phyloP scores from a whole-genome alignment of 164 flowering plant genomes.

The Vitis riparia region DNA sequence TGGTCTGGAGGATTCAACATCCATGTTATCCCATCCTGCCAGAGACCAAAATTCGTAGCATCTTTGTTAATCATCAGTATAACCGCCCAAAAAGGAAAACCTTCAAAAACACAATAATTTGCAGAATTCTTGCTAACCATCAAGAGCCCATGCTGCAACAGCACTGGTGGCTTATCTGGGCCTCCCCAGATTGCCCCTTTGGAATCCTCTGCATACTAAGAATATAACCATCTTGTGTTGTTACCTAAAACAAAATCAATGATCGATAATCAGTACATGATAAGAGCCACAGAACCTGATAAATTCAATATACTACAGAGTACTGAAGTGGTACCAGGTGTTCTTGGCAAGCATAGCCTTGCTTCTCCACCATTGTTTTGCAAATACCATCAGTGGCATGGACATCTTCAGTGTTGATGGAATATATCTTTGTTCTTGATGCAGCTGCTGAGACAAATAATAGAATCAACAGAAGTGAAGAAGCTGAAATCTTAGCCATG shows the following conservation, averaged over 20 bases:
- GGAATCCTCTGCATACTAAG: slow-evolving; percentile 79
- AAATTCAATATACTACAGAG: too few relatives aligned
- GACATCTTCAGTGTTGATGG: not conserved
- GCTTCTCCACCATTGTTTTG: slow-evolving; percentile 22
- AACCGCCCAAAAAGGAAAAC: too few relatives aligned
- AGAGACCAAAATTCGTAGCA: slow-evolving; percentile 1
- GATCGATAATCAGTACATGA: too few relatives aligned
- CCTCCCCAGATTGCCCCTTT: slow-evolving; percentile 24
- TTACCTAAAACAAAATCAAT: slow-evolving; percentile 46
- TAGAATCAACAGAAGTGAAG: slow-evolving; percentile 10
- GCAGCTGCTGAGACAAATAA: slow-evolving; percentile 10
- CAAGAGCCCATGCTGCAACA: slow-evolving; percentile 74
- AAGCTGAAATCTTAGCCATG: slow-evolving; percentile 3
- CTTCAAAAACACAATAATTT: too few relatives aligned
- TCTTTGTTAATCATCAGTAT: too few relatives aligned
- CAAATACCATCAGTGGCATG: slow-evolving; percentile 21
- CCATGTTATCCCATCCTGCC: slow-evolving; percentile 81
- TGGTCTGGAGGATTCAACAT: slow-evolving; percentile 49
- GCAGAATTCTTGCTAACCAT: slow-evolving; percentile 39
- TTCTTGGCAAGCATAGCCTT: slow-evolving; percentile 22
- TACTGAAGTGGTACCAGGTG: slow-evolving; percentile 11
- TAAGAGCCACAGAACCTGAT: too few relatives aligned
- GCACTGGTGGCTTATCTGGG: slow-evolving; percentile 45
- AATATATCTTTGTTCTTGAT: slow-evolving; percentile 10
- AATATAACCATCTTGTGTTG: slow-evolving; percentile 76